A percentile compares a stretch with the other conserved stretches of the same genome.
Evolutionary conservation across 176 grass and related monocot genomes (phyloP).

Genomic region (Carex myosuroides): DNA sequence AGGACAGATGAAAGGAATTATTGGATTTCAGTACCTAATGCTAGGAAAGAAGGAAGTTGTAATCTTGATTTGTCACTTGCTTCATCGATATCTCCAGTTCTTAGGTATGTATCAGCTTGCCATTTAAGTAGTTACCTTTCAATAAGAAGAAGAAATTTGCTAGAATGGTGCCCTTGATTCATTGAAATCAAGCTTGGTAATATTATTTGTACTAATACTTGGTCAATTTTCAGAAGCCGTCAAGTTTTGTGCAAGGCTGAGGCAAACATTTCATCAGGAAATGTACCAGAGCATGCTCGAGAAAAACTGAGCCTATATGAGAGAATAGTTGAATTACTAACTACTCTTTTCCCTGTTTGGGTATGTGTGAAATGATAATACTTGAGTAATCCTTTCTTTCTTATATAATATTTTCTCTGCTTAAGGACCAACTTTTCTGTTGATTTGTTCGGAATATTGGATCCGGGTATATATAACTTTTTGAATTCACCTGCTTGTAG

Average conservation of each 20-base stretch:
- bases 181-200: conserved; percentile 3
- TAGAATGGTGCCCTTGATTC: conserved; percentile 3
- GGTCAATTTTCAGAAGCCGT: conserved; percentile 49
- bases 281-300: conserved; percentile 44
- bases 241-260: conserved; percentile 76
- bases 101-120: conserved; percentile 28
- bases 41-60: conserved; percentile 17
- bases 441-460: not conserved
- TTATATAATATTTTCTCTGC: conserved; percentile 1
- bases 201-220: conserved; percentile 12
- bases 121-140: not conserved
- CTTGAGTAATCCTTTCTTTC: conserved; percentile 20
- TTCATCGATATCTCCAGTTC: conserved; percentile 21
- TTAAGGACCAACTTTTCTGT: not conserved
- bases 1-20: conserved; percentile 17
- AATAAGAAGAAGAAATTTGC: not conserved
- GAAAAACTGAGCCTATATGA: conserved; percentile 58
- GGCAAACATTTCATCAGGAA: conserved; percentile 57
- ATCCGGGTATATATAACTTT: not conserved
- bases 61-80: conserved; percentile 19
- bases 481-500: conserved; percentile 31
- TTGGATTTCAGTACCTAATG: not conserved
- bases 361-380: conserved; percentile 35
- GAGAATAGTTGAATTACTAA: conserved; percentile 81
- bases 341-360: conserved; percentile 97